Evolutionary conservation across 805 yeast species (phyloP).

Genomic region (Saccharomycopsis schoenii): DNA sequence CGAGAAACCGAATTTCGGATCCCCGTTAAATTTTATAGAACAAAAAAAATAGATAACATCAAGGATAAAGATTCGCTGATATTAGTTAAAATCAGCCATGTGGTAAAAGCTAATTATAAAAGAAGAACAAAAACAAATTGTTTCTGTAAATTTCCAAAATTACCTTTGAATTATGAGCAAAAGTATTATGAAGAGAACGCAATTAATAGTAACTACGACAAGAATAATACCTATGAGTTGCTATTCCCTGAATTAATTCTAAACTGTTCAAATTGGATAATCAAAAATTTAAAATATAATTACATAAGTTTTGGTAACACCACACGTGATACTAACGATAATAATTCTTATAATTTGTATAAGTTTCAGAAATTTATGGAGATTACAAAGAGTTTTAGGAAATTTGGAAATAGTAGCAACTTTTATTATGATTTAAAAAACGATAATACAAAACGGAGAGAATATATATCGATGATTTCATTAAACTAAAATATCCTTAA

Average conservation of each 20-base stretch:
- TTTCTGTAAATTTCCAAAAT: background rate
- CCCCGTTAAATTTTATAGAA: background rate
- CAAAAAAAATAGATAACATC: background rate
- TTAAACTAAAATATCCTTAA: too few relatives aligned
- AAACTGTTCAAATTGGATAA: background rate
- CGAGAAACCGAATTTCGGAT: background rate
- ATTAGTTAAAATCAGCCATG: background rate
- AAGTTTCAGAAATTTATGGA: background rate
- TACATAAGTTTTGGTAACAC: background rate
- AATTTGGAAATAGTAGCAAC: background rate
- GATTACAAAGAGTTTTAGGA: background rate
- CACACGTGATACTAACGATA: background rate
- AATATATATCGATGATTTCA: background rate
- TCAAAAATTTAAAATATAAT: too few relatives aligned
- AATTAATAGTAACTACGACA: background rate
- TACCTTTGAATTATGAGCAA: background rate
- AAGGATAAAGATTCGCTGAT: background rate
- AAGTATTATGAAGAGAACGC: background rate
- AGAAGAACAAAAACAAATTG: background rate
- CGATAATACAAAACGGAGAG: background rate
- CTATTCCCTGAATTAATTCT: too few relatives aligned
- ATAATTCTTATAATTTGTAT: too few relatives aligned
- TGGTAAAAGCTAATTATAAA: background rate
- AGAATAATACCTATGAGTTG: background rate
- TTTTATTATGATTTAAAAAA: too few relatives aligned